Evolutionary conservation across 306 rosid species (phyloP).

Genomic region (Sicyos edulis): DNA sequence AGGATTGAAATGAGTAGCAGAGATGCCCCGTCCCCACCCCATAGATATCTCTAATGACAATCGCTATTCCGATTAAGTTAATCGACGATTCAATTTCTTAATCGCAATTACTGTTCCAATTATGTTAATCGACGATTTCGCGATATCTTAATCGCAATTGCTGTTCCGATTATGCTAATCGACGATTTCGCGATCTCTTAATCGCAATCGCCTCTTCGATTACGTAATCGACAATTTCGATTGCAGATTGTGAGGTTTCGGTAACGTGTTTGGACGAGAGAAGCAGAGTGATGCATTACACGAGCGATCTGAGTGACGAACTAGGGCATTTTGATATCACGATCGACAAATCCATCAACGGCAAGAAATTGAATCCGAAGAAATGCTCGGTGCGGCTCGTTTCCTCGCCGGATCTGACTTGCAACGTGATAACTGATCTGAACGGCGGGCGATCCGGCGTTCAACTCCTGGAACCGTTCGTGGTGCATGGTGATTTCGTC

Average conservation of each 20-base stretch:
- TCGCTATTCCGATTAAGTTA: too few relatives aligned
- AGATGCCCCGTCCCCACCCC: too few relatives aligned
- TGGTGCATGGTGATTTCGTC: slow-evolving; percentile 37
- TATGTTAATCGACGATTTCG: too few relatives aligned
- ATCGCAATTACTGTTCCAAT: too few relatives aligned
- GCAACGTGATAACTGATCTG: slow-evolving; percentile 59
- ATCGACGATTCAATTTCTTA: too few relatives aligned
- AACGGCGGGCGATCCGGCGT: slow-evolving; percentile 55
- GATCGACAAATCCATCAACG: slow-evolving; percentile 28
- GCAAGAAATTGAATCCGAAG: slow-evolving; percentile 43
- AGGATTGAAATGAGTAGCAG: too few relatives aligned
- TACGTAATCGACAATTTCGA: not conserved
- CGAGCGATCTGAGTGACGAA: slow-evolving; percentile 61
- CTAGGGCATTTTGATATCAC: slow-evolving; percentile 47
- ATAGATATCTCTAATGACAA: too few relatives aligned
- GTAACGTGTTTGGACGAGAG: slow-evolving; percentile 66
- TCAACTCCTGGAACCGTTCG: slow-evolving; percentile 45
- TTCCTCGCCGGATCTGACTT: slow-evolving; percentile 61
- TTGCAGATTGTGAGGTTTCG: slow-evolving; percentile 56
- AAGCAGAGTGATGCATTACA: slow-evolving; percentile 45
- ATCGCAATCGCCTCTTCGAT: not conserved
- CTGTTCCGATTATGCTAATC: not conserved
- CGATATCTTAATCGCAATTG: not conserved
- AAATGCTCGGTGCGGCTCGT: slow-evolving; percentile 54
- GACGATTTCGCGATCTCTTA: not conserved